Conservation (phyloP, 495 filamentous ascomycete species). For the Cryomyces antarcticus region DNA sequence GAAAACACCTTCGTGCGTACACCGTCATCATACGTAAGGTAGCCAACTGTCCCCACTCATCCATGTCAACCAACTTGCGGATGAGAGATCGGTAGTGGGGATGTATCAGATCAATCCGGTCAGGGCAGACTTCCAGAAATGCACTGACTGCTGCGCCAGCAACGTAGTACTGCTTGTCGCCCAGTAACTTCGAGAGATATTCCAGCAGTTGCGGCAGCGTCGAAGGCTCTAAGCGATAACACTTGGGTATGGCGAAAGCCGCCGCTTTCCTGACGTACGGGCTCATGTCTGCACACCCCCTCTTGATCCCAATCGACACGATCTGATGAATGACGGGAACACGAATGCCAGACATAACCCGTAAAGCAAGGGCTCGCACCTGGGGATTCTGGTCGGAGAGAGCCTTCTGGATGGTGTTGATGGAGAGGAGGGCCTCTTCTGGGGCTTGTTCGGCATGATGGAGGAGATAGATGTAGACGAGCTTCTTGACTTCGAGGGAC, state of each 20-base stretch:
- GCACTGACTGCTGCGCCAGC: conserved; percentile 80
- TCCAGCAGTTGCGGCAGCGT: conserved; percentile 70
- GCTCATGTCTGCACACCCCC: conserved; percentile 83
- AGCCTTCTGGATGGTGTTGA: conserved; percentile 97
- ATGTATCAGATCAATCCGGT: conserved; percentile 71
- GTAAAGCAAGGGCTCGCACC: conserved; percentile 72
- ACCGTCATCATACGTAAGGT: conserved; percentile 59
- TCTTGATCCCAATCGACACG: conserved; percentile 86
- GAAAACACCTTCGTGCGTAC: conserved; percentile 81
- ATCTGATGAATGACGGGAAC: conserved; percentile 98
- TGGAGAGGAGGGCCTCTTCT: conserved; percentile 82
- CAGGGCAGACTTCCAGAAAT: conserved; percentile 73
- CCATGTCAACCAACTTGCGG: conserved; percentile 92
- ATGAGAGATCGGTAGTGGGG: conserved; percentile 67
- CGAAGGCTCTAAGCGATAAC: conserved; percentile 76
- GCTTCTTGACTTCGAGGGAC: conserved; percentile 82
- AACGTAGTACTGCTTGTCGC: conserved; percentile 86
- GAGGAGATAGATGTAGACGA: conserved; percentile 94
- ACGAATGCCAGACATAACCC: conserved; percentile 85
- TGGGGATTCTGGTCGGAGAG: conserved; percentile 81
- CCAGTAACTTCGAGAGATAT: conserved; percentile 54
- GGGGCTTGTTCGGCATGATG: conserved; percentile 90
- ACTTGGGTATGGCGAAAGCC: conserved; percentile 90
- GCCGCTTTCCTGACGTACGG: conserved; percentile 82
- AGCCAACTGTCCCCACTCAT: conserved; percentile 88